Evolutionary conservation across 1,284 basidiomycete genomes (phyloP).

Genomic region (Porogramme epimiltina): DNA sequence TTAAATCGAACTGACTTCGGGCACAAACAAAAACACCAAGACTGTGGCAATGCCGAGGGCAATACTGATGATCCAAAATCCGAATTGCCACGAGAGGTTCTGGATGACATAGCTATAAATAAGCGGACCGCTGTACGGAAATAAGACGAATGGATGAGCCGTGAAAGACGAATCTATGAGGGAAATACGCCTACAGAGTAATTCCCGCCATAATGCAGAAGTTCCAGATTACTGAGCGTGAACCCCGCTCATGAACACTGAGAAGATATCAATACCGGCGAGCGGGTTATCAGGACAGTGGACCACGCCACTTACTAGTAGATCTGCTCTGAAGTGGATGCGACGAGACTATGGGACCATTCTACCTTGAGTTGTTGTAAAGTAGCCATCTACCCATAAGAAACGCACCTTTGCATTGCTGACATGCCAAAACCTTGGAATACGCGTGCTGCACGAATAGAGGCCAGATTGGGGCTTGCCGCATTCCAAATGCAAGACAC

Average conservation of each 20-base stretch:
- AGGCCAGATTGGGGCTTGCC: conserved; percentile 40
- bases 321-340: conserved; percentile 46
- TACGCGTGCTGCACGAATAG: conserved; percentile 42
- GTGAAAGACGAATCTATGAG: no score
- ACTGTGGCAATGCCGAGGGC: conserved; percentile 38
- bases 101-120: conserved; percentile 45
- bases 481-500: conserved; percentile 48
- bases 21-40: conserved; percentile 44
- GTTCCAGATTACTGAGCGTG: conserved; percentile 44
- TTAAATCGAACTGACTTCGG: conserved; percentile 35
- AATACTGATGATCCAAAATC: conserved; percentile 46
- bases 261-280: no score
- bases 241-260: conserved; percentile 45
- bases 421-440: conserved; percentile 51
- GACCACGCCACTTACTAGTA: conserved; percentile 33
- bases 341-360: conserved; percentile 39
- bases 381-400: no score
- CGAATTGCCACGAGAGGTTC: conserved; percentile 42
- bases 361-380: not conserved
- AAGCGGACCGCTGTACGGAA: conserved; percentile 39
- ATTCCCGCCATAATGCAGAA: conserved; percentile 45
- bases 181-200: conserved; percentile 40
- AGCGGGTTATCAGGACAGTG: no score
- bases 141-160: no score
- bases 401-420: conserved; percentile 45